phyloP scores from a whole-genome alignment of 805 yeast genomes.

The Ogataea ganodermae region DNA sequence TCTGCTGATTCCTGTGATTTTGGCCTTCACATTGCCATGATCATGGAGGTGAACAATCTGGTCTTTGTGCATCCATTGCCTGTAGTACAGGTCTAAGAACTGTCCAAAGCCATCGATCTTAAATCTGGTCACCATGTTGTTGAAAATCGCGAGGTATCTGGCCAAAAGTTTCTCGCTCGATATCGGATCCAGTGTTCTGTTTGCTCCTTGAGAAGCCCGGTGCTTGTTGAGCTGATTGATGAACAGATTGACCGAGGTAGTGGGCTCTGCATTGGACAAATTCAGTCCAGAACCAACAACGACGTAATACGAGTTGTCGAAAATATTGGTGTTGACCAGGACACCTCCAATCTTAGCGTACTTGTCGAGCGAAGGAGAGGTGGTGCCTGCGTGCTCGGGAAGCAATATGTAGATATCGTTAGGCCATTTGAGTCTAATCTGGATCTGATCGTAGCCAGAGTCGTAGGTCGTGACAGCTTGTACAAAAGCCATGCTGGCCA shows the following conservation, averaged over 20 bases:
- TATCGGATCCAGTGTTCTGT: slow-evolving; percentile 24
- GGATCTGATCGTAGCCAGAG: slow-evolving; percentile 61
- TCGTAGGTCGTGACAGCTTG: slow-evolving; percentile 68
- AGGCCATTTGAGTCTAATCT: slow-evolving; percentile 92
- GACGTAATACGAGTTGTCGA: slow-evolving; percentile 59
- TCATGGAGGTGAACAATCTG: slow-evolving; percentile 68
- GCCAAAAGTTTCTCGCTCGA: slow-evolving; percentile 61
- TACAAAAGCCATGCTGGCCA: slow-evolving; percentile 79
- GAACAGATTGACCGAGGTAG: slow-evolving; percentile 80
- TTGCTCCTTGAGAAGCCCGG: slow-evolving; percentile 43
- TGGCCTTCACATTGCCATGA: slow-evolving; percentile 50
- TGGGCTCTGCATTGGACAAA: slow-evolving; percentile 82
- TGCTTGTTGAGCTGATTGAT: slow-evolving; percentile 60
- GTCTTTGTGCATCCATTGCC: slow-evolving; percentile 80
- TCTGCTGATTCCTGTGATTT: slow-evolving; percentile 74
- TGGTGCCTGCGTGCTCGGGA: slow-evolving; percentile 54
- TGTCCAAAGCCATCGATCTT: slow-evolving; percentile 64
- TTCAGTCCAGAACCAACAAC: slow-evolving; percentile 90
- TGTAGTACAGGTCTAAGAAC: slow-evolving; percentile 71
- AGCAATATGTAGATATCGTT: slow-evolving; percentile 81
- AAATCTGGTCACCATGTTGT: slow-evolving; percentile 61
- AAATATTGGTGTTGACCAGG: slow-evolving; percentile 73
- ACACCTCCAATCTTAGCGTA: slow-evolving; percentile 83
- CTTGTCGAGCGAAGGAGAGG: slow-evolving; percentile 43
- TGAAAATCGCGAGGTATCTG: slow-evolving; percentile 62